phyloP scores from a whole-genome alignment of 805 yeast species.

The Kuraishia piskuri region DNA sequence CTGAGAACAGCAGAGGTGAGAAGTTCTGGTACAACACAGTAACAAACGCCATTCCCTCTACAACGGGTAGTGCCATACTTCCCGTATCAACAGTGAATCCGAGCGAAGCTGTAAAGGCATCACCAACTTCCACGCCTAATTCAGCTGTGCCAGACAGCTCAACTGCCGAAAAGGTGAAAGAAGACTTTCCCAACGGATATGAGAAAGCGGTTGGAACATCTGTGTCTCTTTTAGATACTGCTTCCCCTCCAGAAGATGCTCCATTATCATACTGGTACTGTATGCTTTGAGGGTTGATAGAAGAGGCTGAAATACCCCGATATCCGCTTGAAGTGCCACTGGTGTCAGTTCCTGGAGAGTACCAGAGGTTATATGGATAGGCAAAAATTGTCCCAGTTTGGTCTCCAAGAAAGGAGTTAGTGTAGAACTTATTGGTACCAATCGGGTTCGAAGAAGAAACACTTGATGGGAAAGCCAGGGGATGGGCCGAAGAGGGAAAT shows the following conservation, averaged over 20 bases:
- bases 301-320: too few species aligned
- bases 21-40: constrained; percentile 43
- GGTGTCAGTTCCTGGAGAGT: constrained; percentile 17
- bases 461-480: constrained; percentile 36
- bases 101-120: constrained; percentile 28
- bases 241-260: too few species aligned
- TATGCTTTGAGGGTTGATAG: too few species aligned
- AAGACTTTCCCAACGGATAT: constrained; percentile 42
- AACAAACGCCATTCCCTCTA: constrained; percentile 53
- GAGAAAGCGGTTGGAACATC: too few species aligned
- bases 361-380: constrained; percentile 59
- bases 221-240: too few species aligned
- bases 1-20: too few species aligned
- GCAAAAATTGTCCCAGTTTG: constrained; percentile 51
- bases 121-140: constrained; percentile 44
- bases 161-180: constrained; percentile 49
- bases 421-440: constrained; percentile 72
- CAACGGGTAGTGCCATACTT: constrained; percentile 42
- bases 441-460: constrained; percentile 41
- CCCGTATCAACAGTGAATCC: constrained; percentile 16
- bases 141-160: constrained; percentile 36
- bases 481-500: constrained; percentile 36
- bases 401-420: constrained; percentile 49
- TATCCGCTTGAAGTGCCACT: too few species aligned
- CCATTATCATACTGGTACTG: too few species aligned